Percentiles rank a stretch among this genome's conserved stretches.
phyloP scores from a whole-genome alignment of 2,329 filamentous ascomycete genomes.

The Talaromyces pinophilus region DNA sequence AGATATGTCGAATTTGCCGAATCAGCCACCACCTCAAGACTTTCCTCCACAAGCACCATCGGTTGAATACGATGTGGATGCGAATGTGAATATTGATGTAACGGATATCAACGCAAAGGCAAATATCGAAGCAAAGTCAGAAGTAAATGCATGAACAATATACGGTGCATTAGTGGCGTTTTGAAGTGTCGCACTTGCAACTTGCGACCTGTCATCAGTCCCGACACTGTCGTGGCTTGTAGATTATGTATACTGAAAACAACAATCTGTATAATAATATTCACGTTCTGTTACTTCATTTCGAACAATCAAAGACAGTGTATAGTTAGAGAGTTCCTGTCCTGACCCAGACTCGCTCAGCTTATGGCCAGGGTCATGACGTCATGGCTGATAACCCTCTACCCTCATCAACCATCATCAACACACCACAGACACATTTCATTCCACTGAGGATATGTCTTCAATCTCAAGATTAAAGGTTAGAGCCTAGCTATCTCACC shows the following conservation, averaged over 20 bases:
- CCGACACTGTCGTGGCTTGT: not conserved
- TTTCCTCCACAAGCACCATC: conserved; percentile 6
- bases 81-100: conserved; percentile 2
- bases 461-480: not conserved
- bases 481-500: not conserved
- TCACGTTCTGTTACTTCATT: not conserved
- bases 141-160: not conserved
- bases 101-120: not conserved
- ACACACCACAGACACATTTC: too few species aligned
- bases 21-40: conserved; percentile 3
- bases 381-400: not conserved
- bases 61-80: not conserved
- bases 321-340: conserved; percentile 1
- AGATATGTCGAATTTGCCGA: conserved; percentile 22
- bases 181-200: not conserved
- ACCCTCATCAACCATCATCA: too few species aligned
- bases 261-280: not conserved
- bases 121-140: not conserved
- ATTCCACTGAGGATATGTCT: not conserved
- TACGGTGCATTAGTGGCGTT: conserved; percentile 15
- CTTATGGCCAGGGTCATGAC: conserved; percentile 5
- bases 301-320: not conserved
- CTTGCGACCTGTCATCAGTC: not conserved
- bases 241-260: not conserved
- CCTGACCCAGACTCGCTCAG: conserved; percentile 5